Conservation (phyloP, 495 filamentous ascomycete species). For the Friedmanniomyces simplex region DNA sequence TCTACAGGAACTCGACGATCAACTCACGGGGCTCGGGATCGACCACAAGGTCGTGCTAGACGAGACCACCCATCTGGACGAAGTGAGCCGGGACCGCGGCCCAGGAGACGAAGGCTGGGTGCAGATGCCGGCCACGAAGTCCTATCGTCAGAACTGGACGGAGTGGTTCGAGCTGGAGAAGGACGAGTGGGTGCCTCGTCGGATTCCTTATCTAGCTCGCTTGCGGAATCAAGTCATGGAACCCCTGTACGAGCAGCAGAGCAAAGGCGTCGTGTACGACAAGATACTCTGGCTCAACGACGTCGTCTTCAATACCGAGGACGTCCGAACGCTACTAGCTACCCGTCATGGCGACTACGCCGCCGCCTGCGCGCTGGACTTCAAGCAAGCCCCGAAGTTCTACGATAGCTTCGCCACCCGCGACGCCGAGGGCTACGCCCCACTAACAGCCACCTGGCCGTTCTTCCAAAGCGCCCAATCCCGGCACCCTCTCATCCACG, state of each 20-base stretch:
- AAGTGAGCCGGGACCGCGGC: conserved; percentile 32
- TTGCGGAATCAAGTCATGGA: conserved; percentile 49
- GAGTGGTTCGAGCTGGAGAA: conserved; percentile 7
- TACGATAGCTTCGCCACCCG: conserved; percentile 84
- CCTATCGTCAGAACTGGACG: conserved; percentile 7
- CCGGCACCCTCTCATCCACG: conserved; percentile 43
- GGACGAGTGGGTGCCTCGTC: conserved; percentile 43
- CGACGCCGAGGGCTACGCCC: conserved; percentile 52
- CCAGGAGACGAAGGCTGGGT: conserved; percentile 45
- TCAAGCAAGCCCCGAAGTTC: conserved; percentile 53
- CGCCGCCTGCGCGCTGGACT: conserved; percentile 75
- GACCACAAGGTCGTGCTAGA: conserved; percentile 44
- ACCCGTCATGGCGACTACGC: conserved; percentile 66
- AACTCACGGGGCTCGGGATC: conserved; percentile 45
- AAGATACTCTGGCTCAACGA: conserved; percentile 66
- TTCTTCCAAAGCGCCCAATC: conserved; percentile 59
- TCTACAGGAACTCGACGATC: conserved; percentile 46
- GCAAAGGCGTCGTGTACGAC: conserved; percentile 48
- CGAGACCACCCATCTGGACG: conserved; percentile 46
- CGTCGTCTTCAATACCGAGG: conserved; percentile 60
- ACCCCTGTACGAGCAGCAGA: conserved; percentile 37
- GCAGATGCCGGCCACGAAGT: conserved; percentile 29
- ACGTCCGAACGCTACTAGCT: conserved; percentile 57
- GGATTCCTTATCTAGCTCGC: conserved; percentile 59
- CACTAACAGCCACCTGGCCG: conserved; percentile 59